phyloP scores from a whole-genome alignment of 352 stramenopile genomes.

The Elongisporangium prolatum region DNA sequence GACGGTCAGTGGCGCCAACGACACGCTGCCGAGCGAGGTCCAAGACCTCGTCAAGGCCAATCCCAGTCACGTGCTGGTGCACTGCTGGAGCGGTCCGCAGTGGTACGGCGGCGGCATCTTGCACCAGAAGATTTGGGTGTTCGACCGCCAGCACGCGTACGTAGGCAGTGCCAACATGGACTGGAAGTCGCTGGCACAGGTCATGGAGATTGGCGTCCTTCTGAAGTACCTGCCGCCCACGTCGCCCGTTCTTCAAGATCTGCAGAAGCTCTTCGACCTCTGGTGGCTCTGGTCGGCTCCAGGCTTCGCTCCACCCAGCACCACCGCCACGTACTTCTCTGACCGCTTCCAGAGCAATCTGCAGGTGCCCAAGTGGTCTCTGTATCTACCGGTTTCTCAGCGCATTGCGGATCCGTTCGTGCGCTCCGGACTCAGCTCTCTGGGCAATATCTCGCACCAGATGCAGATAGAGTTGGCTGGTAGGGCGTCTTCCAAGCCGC shows the following conservation, averaged over 20 bases:
- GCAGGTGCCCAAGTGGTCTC: constrained; percentile 59
- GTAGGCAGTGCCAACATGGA: constrained; percentile 84
- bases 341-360: constrained; percentile 49
- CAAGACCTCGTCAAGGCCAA: constrained; percentile 30
- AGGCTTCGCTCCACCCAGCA: constrained; percentile 15
- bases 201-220: constrained; percentile 81
- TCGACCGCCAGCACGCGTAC: constrained; percentile 60
- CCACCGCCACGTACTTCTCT: constrained; percentile 46
- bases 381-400: constrained; percentile 25
- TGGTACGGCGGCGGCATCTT: constrained; percentile 81
- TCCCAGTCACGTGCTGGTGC: constrained; percentile 33
- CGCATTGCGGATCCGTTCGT: constrained; percentile 48
- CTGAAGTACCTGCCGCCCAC: constrained; percentile 35
- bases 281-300: constrained; percentile 65
- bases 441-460: constrained; percentile 54
- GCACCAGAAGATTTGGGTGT: constrained; percentile 82
- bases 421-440: constrained; percentile 24
- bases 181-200: constrained; percentile 80
- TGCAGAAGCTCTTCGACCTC: constrained; percentile 61
- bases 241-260: constrained; percentile 38
- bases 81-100: constrained; percentile 51
- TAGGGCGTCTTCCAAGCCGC: constrained; percentile 4
- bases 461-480: constrained; percentile 20
- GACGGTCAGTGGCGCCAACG: constrained; percentile 19
- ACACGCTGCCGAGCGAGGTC: constrained; percentile 46